These are phyloP conservation scores for Geranomyces michiganensis DNA, from an alignment of 192 early-diverging fungal genomes.

Conservation along the genomic window DNA sequence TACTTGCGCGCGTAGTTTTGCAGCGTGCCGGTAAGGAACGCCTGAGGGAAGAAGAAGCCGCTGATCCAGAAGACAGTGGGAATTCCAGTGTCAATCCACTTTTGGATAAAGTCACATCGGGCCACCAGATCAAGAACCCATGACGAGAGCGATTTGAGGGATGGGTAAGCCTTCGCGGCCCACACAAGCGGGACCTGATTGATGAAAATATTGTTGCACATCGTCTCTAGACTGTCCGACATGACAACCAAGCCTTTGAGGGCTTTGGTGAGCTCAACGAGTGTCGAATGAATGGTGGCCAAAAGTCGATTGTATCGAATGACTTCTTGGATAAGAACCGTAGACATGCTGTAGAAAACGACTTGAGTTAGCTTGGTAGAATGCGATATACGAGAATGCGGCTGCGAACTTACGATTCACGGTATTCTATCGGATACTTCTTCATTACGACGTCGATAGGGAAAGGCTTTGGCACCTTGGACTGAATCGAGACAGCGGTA, in stretches of 20 bases:
- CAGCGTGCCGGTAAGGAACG: constrained; percentile 62
- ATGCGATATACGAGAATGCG: neutral
- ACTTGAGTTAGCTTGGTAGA: neutral
- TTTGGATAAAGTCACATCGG: constrained; percentile 58
- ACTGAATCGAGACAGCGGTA: constrained; percentile 51
- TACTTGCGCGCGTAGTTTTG: constrained; percentile 67
- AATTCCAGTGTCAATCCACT: constrained; percentile 62
- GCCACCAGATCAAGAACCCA: constrained; percentile 58
- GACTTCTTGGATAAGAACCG: constrained; percentile 61
- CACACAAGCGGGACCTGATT: constrained; percentile 57
- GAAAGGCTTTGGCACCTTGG: constrained; percentile 56
- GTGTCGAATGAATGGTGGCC: constrained; percentile 51
- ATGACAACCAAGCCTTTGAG: constrained; percentile 62
- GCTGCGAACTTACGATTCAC: constrained; percentile 43
- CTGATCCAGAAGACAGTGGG: constrained; percentile 62
- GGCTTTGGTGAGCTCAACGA: constrained; percentile 57
- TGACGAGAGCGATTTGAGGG: constrained; percentile 56
- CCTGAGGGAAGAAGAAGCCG: constrained; percentile 68
- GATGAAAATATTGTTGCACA: constrained; percentile 61
- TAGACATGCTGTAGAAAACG: constrained; percentile 49
- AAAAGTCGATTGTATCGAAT: constrained; percentile 62
- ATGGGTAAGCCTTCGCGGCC: constrained; percentile 62
- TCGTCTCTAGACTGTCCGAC: constrained; percentile 57
- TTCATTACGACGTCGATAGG: constrained; percentile 44
- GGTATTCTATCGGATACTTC: constrained; percentile 63